These are phyloP conservation scores for Backusella australiensis DNA, from an alignment of 192 early-diverging fungal species.

Conservation along the genomic window DNA sequence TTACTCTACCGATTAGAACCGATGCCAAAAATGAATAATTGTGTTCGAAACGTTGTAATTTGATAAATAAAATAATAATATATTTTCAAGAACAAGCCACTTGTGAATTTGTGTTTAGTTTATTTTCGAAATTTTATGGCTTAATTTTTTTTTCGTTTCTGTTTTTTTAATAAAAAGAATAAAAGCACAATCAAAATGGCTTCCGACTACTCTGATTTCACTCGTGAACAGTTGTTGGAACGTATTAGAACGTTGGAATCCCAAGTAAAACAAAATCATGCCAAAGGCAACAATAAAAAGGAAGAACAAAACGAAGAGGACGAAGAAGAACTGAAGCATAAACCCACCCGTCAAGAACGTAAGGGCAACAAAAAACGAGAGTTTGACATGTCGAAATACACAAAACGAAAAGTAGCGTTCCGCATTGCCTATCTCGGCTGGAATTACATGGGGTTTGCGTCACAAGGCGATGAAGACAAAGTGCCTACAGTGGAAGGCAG, in stretches of 20 bases:
- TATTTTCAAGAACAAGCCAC: background rate
- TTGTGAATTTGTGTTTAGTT: background rate
- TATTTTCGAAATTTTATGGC: background rate
- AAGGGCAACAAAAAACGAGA: constrained; percentile 35
- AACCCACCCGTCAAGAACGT: background rate
- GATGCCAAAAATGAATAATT: too few species aligned
- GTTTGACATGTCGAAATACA: constrained; percentile 80
- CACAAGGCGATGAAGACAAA: constrained; percentile 55
- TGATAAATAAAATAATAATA: background rate
- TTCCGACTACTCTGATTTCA: background rate
- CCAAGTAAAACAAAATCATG: background rate
- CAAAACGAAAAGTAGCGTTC: constrained; percentile 78
- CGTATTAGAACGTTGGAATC: background rate
- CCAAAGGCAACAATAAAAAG: background rate
- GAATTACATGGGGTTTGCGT: constrained; percentile 84
- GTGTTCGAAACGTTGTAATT: too few species aligned
- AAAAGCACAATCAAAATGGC: background rate
- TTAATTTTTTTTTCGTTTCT: background rate
- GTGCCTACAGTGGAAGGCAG: constrained; percentile 80
- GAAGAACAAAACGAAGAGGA: background rate
- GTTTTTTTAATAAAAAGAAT: background rate
- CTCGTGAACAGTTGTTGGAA: background rate
- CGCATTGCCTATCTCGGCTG: constrained; percentile 91
- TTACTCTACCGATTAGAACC: background rate
- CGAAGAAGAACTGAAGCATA: background rate